These are phyloP conservation scores for Zelopaecilomyces penicillatus DNA, from an alignment of 2,329 filamentous ascomycete genomes.

Conservation along the genomic window DNA sequence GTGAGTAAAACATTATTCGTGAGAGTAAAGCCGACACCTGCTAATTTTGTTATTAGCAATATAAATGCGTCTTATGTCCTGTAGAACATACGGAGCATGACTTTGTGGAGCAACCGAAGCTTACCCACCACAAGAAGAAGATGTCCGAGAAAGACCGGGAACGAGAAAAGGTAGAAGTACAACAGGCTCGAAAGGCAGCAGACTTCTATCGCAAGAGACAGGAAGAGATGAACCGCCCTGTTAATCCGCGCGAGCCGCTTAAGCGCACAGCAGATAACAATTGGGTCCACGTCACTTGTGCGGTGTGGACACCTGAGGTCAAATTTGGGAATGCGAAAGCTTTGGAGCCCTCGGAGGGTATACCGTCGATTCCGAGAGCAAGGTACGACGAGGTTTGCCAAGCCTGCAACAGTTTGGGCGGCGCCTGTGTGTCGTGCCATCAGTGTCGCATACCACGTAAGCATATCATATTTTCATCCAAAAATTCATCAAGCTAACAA, in stretches of 20 bases:
- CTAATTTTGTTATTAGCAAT: constrained; percentile 48
- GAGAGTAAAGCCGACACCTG: neutral
- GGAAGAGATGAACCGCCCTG: constrained; percentile 72
- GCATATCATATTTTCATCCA: constrained; percentile 13
- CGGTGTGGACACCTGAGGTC: constrained; percentile 84
- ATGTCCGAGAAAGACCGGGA: constrained; percentile 80
- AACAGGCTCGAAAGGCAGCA: constrained; percentile 68
- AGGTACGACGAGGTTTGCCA: constrained; percentile 75
- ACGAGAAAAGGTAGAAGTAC: constrained; percentile 76
- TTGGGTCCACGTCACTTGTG: constrained; percentile 94
- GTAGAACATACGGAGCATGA: constrained; percentile 74
- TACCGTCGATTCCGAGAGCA: constrained; percentile 67
- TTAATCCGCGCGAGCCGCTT: constrained; percentile 78
- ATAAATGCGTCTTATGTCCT: constrained; percentile 88
- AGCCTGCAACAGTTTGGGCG: constrained; percentile 63
- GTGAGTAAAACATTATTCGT: constrained; percentile 40
- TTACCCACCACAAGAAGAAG: constrained; percentile 66
- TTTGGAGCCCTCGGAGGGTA: constrained; percentile 80
- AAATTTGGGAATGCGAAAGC: constrained; percentile 82
- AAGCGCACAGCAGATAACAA: constrained; percentile 96
- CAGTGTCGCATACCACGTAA: constrained; percentile 53
- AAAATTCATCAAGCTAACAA: constrained; percentile 6
- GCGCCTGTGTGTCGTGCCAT: constrained; percentile 80
- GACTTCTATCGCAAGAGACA: constrained; percentile 80
- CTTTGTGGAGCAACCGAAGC: constrained; percentile 61